phyloP scores from a whole-genome alignment of 169 alveolate genomes.

The Eimeria tenella region DNA sequence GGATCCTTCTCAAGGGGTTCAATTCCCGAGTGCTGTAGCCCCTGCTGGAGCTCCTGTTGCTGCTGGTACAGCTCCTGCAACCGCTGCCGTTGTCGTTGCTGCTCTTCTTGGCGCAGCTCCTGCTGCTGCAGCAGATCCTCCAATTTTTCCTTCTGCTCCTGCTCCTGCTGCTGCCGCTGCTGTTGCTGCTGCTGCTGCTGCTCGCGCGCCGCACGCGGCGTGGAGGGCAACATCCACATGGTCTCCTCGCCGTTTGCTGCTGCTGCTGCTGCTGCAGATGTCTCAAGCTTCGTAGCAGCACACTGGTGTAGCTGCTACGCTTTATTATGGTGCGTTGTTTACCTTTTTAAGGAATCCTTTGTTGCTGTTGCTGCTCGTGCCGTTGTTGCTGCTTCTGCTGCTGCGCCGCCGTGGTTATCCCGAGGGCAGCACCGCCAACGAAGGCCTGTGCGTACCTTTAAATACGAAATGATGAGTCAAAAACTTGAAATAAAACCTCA shows the following conservation, averaged over 20 bases:
- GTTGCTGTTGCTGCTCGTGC: background rate
- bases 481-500: no score
- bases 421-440: background rate
- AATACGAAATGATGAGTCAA: no score
- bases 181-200: conserved; percentile 52
- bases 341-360: background rate
- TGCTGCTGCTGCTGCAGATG: conserved; percentile 15
- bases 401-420: background rate
- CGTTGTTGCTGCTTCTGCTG: background rate
- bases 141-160: background rate
- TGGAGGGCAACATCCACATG: background rate
- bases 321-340: background rate
- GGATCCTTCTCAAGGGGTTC: no score
- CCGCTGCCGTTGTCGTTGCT: background rate
- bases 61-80: background rate
- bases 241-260: conserved; percentile 3
- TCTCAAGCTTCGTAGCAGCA: background rate
- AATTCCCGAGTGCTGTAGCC: no score
- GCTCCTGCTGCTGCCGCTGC: conserved; percentile 1
- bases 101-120: background rate
- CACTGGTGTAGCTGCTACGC: background rate
- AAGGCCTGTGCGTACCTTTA: no score
- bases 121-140: background rate
- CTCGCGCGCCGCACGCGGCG: background rate
- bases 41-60: conserved; percentile 32